Percentiles rank a stretch among this genome's conserved stretches.
Conservation (phyloP, 352 stramenopile genomes). For the Saprolegnia diclina region DNA sequence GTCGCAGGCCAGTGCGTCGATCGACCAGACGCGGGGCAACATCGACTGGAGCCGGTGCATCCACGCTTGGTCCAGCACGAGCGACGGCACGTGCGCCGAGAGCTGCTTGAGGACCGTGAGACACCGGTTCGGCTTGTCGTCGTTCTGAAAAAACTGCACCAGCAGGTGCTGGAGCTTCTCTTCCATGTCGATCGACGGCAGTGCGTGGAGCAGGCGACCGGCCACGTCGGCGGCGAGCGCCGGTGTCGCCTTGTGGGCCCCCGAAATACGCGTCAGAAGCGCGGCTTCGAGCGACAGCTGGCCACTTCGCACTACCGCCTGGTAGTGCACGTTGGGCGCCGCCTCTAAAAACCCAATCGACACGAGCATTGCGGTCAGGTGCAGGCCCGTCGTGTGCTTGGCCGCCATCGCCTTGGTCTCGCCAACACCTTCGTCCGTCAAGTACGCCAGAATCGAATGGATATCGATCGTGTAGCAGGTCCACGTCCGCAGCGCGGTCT, state of each 20-base stretch:
- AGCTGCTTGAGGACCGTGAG: constrained; percentile 27
- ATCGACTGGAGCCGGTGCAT: constrained; percentile 63
- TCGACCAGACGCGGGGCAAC: constrained; percentile 32
- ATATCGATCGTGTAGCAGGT: constrained; percentile 38
- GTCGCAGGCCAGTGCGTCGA: neutral
- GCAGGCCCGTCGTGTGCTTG: constrained; percentile 47
- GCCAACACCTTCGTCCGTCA: constrained; percentile 36
- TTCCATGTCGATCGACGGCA: constrained; percentile 14
- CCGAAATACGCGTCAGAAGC: constrained; percentile 25
- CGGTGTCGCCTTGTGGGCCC: constrained; percentile 41
- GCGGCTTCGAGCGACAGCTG: neutral
- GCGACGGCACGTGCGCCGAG: constrained; percentile 45
- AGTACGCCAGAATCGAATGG: constrained; percentile 35
- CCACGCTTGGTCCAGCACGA: constrained; percentile 58
- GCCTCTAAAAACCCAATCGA: neutral
- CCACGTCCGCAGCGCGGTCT: constrained; percentile 50
- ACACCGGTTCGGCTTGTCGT: constrained; percentile 19
- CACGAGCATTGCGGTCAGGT: constrained; percentile 35
- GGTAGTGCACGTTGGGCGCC: neutral
- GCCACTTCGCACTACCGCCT: neutral
- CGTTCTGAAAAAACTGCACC: constrained; percentile 12
- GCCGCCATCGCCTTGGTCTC: constrained; percentile 34
- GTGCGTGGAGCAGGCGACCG: constrained; percentile 37
- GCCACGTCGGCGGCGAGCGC: constrained; percentile 58
- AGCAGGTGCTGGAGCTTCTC: neutral